These are phyloP conservation scores for Globisporangium canariense DNA, from an alignment of 352 stramenopile species.

Conservation along the genomic window DNA sequence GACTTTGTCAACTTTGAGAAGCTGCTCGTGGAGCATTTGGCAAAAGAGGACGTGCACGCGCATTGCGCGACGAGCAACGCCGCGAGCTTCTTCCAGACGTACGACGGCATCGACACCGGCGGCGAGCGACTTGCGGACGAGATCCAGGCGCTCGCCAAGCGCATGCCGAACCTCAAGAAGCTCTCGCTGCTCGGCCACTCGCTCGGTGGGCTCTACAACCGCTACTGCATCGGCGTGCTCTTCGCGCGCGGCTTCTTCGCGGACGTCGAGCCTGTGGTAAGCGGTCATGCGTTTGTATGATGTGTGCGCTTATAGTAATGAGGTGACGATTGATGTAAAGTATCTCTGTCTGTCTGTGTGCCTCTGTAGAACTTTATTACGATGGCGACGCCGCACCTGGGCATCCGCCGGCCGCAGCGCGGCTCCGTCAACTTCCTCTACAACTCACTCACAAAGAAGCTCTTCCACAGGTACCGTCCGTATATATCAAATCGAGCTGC, in stretches of 20 bases:
- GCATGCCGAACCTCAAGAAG: conserved; percentile 61
- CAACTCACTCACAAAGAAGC: conserved; percentile 60
- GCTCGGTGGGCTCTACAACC: conserved; percentile 74
- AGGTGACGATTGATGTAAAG: background rate
- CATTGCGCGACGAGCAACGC: conserved; percentile 50
- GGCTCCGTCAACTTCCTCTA: conserved; percentile 60
- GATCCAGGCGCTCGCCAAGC: conserved; percentile 40
- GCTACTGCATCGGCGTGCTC: conserved; percentile 70
- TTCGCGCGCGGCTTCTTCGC: conserved; percentile 70
- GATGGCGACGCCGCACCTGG: conserved; percentile 72
- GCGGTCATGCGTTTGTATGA: conserved; percentile 5
- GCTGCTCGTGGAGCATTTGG: conserved; percentile 50
- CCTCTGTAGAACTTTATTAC: conserved; percentile 73
- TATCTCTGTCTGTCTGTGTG: background rate
- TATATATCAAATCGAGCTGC: background rate
- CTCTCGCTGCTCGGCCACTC: conserved; percentile 79
- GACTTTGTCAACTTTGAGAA: conserved; percentile 59
- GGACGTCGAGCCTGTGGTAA: conserved; percentile 65
- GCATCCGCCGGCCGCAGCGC: conserved; percentile 58
- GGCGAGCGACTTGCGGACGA: conserved; percentile 70
- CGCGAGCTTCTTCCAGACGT: conserved; percentile 64
- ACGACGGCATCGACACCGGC: conserved; percentile 70
- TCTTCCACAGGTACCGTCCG: conserved; percentile 49
- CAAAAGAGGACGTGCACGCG: conserved; percentile 40
- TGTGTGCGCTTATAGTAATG: background rate